These are phyloP conservation scores for Marasmius fiardii DNA, from an alignment of 1,284 basidiomycete genomes.

Conservation along the genomic window DNA sequence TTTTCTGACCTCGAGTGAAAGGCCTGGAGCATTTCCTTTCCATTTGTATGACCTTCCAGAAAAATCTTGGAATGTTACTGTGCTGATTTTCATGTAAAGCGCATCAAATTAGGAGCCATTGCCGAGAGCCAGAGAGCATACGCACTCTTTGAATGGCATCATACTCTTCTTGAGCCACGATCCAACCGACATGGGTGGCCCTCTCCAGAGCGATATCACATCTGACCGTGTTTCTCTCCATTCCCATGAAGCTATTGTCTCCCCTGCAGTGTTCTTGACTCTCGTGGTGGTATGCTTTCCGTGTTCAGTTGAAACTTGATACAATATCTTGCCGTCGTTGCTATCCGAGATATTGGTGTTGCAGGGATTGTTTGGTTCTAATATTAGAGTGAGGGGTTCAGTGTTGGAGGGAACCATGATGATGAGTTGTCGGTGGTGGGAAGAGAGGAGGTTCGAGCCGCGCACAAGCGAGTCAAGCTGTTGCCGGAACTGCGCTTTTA, in stretches of 20 bases:
- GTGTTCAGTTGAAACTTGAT: slow-evolving; percentile 35
- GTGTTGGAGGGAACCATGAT: neutral
- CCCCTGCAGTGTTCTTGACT: slow-evolving; percentile 26
- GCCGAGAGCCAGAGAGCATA: neutral
- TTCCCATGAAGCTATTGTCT: slow-evolving; percentile 30
- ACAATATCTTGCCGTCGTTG: slow-evolving; percentile 31
- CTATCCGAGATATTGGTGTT: slow-evolving; percentile 35
- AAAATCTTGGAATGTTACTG: slow-evolving; percentile 35
- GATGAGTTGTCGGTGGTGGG: neutral
- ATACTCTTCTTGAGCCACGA: slow-evolving; percentile 42
- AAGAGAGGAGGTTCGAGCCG: neutral
- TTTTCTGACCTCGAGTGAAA: slow-evolving; percentile 30
- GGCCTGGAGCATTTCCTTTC: slow-evolving; percentile 34
- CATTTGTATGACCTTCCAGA: slow-evolving; percentile 34
- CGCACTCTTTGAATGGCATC: slow-evolving; percentile 41
- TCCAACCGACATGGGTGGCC: slow-evolving; percentile 25
- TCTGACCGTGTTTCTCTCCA: slow-evolving; percentile 31
- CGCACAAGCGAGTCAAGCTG: too few relatives aligned
- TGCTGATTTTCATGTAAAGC: slow-evolving; percentile 25
- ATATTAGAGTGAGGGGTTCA: slow-evolving; percentile 24
- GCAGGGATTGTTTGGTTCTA: slow-evolving; percentile 40
- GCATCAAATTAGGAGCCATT: neutral
- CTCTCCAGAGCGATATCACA: slow-evolving; percentile 25
- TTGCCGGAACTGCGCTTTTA: neutral
- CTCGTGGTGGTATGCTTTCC: slow-evolving; percentile 28